Percentiles rank a stretch among this genome's conserved stretches.
Evolutionary conservation across 2,329 filamentous ascomycete genomes (phyloP).

Genomic region (Mycosphaerella sp.): DNA sequence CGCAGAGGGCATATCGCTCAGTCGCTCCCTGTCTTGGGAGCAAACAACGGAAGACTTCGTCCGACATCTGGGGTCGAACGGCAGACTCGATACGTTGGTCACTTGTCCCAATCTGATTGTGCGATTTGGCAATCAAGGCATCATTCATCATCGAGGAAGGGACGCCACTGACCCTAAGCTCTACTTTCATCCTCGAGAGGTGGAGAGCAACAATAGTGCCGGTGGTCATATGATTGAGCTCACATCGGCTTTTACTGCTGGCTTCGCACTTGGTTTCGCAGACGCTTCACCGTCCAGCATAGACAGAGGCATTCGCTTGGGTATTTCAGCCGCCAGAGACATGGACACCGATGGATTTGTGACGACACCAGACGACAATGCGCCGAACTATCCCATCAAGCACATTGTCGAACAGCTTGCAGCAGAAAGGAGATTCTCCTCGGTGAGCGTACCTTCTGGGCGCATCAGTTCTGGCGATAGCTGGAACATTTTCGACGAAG

Average conservation of each 20-base stretch:
- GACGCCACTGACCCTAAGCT: slow-evolving; percentile 33
- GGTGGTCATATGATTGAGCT: slow-evolving; percentile 25
- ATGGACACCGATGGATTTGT: slow-evolving; percentile 28
- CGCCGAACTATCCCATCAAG: slow-evolving; percentile 29
- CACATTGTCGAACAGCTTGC: slow-evolving; percentile 24
- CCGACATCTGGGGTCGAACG: slow-evolving; percentile 33
- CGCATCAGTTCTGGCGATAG: slow-evolving; percentile 32
- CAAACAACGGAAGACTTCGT: slow-evolving; percentile 33
- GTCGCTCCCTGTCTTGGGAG: slow-evolving; percentile 33
- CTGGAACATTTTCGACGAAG: slow-evolving; percentile 32
- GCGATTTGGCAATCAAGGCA: slow-evolving; percentile 32
- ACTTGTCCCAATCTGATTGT: slow-evolving; percentile 35
- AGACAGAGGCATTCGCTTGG: slow-evolving; percentile 29
- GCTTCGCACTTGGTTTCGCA: slow-evolving; percentile 32
- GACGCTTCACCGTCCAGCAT: slow-evolving; percentile 27
- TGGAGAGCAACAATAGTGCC: slow-evolving; percentile 21
- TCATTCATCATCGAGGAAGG: slow-evolving; percentile 33
- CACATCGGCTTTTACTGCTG: slow-evolving; percentile 31
- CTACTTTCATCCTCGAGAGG: slow-evolving; percentile 29
- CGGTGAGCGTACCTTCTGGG: slow-evolving; percentile 30
- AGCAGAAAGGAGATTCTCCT: slow-evolving; percentile 24
- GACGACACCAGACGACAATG: slow-evolving; percentile 20
- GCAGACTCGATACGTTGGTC: slow-evolving; percentile 32
- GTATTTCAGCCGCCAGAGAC: slow-evolving; percentile 27
- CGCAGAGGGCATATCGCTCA: slow-evolving; percentile 32